These are phyloP conservation scores for Leccinum fuscescens DNA, from an alignment of 1,284 basidiomycete genomes.

Conservation along the genomic window DNA sequence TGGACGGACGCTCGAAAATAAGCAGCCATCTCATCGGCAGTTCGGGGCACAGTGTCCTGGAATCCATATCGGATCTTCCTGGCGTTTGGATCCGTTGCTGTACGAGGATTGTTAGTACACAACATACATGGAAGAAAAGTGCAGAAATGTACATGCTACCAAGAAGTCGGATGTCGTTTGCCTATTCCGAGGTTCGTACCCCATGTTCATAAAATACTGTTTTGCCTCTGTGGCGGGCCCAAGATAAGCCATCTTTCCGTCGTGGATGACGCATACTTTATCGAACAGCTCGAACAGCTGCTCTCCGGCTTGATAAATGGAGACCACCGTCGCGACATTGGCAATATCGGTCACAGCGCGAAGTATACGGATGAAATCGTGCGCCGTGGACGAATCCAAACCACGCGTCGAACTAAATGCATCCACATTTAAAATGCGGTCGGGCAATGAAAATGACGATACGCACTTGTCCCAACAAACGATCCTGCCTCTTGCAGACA, in stretches of 20 bases:
- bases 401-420: conserved; percentile 58
- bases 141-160: conserved; percentile 23
- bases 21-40: conserved; percentile 41
- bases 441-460: neutral
- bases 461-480: conserved; percentile 51
- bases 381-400: conserved; percentile 68
- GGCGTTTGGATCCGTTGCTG: conserved; percentile 56
- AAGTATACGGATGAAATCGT: conserved; percentile 60
- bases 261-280: conserved; percentile 66
- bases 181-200: conserved; percentile 55
- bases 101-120: conserved; percentile 45
- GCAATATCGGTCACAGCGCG: conserved; percentile 57
- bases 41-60: conserved; percentile 45
- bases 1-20: conserved; percentile 49
- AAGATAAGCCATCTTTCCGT: conserved; percentile 71
- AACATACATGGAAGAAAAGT: neutral
- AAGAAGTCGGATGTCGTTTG: conserved; percentile 71
- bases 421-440: neutral
- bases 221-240: conserved; percentile 58
- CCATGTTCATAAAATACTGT: conserved; percentile 65
- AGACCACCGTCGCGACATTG: conserved; percentile 54
- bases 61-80: conserved; percentile 53
- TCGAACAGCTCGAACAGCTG: conserved; percentile 55
- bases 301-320: conserved; percentile 68
- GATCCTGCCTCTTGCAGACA: conserved; percentile 44